A percentile compares a stretch with the other conserved stretches of the same genome.
phyloP scores from a whole-genome alignment of 805 yeast genomes.

The Ogataea glucozyma region DNA sequence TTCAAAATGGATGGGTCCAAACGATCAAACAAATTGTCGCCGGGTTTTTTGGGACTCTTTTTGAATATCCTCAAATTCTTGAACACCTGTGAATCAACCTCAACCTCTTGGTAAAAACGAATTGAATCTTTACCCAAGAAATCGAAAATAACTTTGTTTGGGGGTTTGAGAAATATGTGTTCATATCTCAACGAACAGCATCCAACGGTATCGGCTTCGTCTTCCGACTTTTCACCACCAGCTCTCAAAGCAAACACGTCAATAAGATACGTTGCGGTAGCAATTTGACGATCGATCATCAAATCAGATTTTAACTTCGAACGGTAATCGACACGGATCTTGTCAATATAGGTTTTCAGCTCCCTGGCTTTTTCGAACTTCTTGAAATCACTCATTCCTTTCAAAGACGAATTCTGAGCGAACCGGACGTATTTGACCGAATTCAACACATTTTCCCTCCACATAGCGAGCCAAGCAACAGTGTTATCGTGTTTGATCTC shows the following conservation, averaged over 20 bases:
- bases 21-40: slow-evolving; percentile 91
- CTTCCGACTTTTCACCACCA: slow-evolving; percentile 96
- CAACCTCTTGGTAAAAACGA: slow-evolving; percentile 87
- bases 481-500: slow-evolving; percentile 85
- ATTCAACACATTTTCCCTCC: slow-evolving; percentile 90
- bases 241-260: slow-evolving; percentile 95
- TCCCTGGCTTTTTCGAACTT: slow-evolving; percentile 94
- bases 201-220: slow-evolving; percentile 97
- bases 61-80: slow-evolving; percentile 86
- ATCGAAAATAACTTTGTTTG: slow-evolving; percentile 83
- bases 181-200: slow-evolving; percentile 93
- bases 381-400: slow-evolving; percentile 87
- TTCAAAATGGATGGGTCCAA: slow-evolving; percentile 81
- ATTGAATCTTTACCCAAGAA: slow-evolving; percentile 96
- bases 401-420: slow-evolving; percentile 86
- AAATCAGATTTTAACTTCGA: slow-evolving; percentile 66
- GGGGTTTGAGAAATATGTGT: slow-evolving; percentile 84
- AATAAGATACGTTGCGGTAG: slow-evolving; percentile 89
- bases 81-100: slow-evolving; percentile 89
- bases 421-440: slow-evolving; percentile 85
- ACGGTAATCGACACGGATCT: slow-evolving; percentile 74
- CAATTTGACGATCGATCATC: slow-evolving; percentile 88
- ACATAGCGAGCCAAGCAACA: slow-evolving; percentile 95
- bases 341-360: slow-evolving; percentile 68
- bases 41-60: slow-evolving; percentile 83